Evolutionary conservation across 2,329 filamentous ascomycete species (phyloP).

Genomic region (Claviceps cyperi): DNA sequence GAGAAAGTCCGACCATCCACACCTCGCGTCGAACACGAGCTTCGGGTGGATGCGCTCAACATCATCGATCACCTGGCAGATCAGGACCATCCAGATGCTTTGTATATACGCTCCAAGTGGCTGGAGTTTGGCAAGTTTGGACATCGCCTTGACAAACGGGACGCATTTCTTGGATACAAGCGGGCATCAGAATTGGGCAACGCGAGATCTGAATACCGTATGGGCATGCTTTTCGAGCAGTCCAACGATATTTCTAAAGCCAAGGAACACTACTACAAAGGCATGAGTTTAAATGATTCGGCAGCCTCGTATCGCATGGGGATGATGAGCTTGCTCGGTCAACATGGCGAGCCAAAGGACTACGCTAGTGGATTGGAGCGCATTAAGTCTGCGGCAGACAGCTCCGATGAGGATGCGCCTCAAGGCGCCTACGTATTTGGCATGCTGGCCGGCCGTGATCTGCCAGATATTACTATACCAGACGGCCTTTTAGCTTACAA

Average conservation of each 20-base stretch:
- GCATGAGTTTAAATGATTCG: slow-evolving; percentile 68
- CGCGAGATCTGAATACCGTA: slow-evolving; percentile 81
- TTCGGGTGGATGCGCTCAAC: slow-evolving; percentile 78
- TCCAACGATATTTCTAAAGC: slow-evolving; percentile 87
- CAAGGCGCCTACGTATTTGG: slow-evolving; percentile 93
- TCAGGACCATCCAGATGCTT: slow-evolving; percentile 82
- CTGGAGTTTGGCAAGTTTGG: slow-evolving; percentile 96
- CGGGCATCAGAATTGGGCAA: slow-evolving; percentile 77
- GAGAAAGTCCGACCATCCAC: slow-evolving; percentile 52
- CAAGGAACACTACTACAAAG: slow-evolving; percentile 76
- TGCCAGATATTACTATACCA: slow-evolving; percentile 80
- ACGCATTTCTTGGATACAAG: slow-evolving; percentile 78
- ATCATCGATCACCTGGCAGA: slow-evolving; percentile 82
- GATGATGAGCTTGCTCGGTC: slow-evolving; percentile 94
- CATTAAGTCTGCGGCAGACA: slow-evolving; percentile 69
- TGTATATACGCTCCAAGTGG: slow-evolving; percentile 94
- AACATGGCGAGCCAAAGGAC: slow-evolving; percentile 81
- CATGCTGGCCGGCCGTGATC: slow-evolving; percentile 80
- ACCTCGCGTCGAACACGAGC: slow-evolving; percentile 75
- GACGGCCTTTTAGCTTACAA: slow-evolving; percentile 55
- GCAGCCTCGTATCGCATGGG: slow-evolving; percentile 76
- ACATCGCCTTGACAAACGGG: slow-evolving; percentile 78
- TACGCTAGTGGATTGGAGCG: slow-evolving; percentile 64
- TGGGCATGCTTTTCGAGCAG: slow-evolving; percentile 96
- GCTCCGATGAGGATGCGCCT: slow-evolving; percentile 88